Evolutionary conservation across 2,329 filamentous ascomycete genomes (phyloP).

Genomic region (Knoxdaviesia proteae): DNA sequence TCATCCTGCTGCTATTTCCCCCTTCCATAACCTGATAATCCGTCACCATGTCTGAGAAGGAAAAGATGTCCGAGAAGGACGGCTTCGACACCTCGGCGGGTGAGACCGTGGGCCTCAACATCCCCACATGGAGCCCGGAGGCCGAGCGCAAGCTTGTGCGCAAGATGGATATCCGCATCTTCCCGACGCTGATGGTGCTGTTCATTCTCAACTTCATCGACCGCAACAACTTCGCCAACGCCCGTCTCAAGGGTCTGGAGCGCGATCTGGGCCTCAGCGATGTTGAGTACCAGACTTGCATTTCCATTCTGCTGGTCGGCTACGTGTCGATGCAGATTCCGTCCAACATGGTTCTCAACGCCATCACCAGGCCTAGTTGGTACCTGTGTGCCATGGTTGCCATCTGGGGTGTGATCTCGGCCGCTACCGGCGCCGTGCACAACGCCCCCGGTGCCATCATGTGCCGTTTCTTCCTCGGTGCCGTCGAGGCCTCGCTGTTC

Average conservation of each 20-base stretch:
- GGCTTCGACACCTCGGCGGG: too few relatives aligned
- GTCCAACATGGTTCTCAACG: constrained; percentile 14
- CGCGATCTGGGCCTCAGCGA: constrained; percentile 17
- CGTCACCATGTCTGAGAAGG: too few relatives aligned
- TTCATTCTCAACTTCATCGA: constrained; percentile 12
- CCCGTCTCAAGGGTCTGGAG: constrained; percentile 10
- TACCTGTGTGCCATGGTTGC: constrained; percentile 8
- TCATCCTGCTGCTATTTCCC: too few relatives aligned
- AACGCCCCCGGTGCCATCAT: constrained; percentile 17
- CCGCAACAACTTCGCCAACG: constrained; percentile 8
- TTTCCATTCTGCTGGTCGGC: constrained; percentile 15
- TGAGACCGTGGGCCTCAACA: too few relatives aligned
- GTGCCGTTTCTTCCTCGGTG: constrained; percentile 26
- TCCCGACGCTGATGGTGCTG: constrained; percentile 16
- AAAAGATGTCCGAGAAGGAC: not conserved
- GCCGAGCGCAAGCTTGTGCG: constrained; percentile 9
- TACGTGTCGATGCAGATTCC: constrained; percentile 17
- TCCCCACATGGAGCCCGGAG: too few relatives aligned
- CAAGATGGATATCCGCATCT: constrained; percentile 13
- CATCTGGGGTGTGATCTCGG: constrained; percentile 9
- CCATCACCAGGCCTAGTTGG: constrained; percentile 2
- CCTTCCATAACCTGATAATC: too few relatives aligned
- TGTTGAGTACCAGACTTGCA: constrained; percentile 16
- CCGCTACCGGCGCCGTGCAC: constrained; percentile 22
- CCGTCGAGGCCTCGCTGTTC: constrained; percentile 35